A percentile compares a stretch with the other conserved stretches of the same genome.
These are phyloP conservation scores for Pseudogymnoascus sp. DNA, from an alignment of 2,329 filamentous ascomycete genomes.

Conservation along the genomic window DNA sequence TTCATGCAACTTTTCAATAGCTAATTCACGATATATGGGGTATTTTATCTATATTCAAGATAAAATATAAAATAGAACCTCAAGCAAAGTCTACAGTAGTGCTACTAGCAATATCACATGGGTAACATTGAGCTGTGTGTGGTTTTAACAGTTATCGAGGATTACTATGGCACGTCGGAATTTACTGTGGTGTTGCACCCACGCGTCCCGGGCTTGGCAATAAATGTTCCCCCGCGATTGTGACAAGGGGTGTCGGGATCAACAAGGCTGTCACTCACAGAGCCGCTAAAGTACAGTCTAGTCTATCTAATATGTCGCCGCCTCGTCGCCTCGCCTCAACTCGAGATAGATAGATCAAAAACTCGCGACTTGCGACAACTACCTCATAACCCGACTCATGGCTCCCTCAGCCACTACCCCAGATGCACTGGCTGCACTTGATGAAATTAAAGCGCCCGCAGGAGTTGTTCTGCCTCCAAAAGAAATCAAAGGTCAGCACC, in stretches of 20 bases:
- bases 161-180: not conserved
- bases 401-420: constrained; percentile 36
- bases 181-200: not conserved
- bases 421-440: constrained; percentile 44
- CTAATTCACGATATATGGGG: not conserved
- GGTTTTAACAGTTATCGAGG: not conserved
- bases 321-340: constrained; percentile 5
- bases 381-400: constrained; percentile 17
- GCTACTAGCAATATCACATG: not conserved
- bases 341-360: not conserved
- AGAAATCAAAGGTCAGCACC: constrained; percentile 59
- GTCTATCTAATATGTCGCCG: not conserved
- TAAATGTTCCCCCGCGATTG: not conserved
- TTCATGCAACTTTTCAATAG: constrained; percentile 4
- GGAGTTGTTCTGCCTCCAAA: constrained; percentile 78
- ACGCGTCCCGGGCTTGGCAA: constrained; percentile 2
- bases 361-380: constrained; percentile 4
- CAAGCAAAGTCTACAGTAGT: not conserved
- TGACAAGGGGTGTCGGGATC: not conserved
- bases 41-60: not conserved
- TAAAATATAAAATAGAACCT: not conserved
- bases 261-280: constrained; percentile 3
- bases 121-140: not conserved
- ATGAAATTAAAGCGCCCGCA: constrained; percentile 68
- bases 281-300: constrained; percentile 5